Conservation (phyloP, 768 basidiomycete species). For the Trametes cinnabarina region DNA sequence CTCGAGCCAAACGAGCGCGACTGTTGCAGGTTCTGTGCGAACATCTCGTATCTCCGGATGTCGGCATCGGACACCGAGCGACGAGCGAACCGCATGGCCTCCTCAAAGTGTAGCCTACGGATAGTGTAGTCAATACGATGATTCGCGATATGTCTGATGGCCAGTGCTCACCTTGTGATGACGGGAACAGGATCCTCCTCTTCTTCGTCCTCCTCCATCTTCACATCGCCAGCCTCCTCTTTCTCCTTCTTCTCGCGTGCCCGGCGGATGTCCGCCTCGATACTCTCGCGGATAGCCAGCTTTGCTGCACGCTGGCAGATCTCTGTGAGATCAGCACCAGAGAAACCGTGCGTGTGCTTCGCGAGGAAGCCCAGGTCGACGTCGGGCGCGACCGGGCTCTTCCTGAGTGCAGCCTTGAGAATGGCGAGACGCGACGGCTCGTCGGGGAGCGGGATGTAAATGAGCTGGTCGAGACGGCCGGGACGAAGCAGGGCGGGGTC, state of each 20-base stretch:
- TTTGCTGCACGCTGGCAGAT: conserved; percentile 98
- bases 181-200: conserved; percentile 88
- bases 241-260: conserved; percentile 78
- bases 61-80: conserved; percentile 96
- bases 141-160: not conserved
- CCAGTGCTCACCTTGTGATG: conserved; percentile 64
- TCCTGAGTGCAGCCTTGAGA: conserved; percentile 87
- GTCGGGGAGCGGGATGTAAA: conserved; percentile 98
- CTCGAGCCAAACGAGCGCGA: conserved; percentile 89
- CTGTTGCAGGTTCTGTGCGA: conserved; percentile 87
- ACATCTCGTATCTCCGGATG: conserved; percentile 98
- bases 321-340: conserved; percentile 99
- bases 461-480: conserved; percentile 98
- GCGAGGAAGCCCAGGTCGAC: conserved; percentile 87
- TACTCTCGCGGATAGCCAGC: conserved; percentile 92
- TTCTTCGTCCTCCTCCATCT: conserved; percentile 70
- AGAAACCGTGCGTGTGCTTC: conserved; percentile 94
- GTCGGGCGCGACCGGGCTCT: conserved; percentile 78
- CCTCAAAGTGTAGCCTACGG: conserved; percentile 88
- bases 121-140: conserved; percentile 6
- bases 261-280: conserved; percentile 83
- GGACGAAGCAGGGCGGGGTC: conserved; percentile 91
- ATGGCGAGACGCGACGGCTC: conserved; percentile 89
- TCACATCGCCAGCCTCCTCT: conserved; percentile 70
- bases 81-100: conserved; percentile 97